Percentiles rank a stretch among this genome's conserved stretches.
phyloP scores from a whole-genome alignment of 805 yeast species.

The Clavispora carvajalis region DNA sequence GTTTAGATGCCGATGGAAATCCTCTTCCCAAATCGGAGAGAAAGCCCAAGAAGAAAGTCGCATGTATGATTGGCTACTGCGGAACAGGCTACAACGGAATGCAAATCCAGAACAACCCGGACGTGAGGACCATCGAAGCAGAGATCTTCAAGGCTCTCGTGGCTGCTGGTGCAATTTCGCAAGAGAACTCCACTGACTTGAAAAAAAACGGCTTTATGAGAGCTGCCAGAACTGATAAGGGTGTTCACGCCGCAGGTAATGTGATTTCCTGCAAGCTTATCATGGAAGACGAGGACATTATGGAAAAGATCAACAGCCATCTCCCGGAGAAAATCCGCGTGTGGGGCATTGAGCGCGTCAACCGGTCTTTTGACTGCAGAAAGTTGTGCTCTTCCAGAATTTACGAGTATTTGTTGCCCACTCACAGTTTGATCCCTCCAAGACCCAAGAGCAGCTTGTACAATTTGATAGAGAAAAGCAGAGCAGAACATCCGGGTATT shows the following conservation, averaged over 20 bases:
- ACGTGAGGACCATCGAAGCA: constrained; percentile 83
- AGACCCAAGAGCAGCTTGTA: constrained; percentile 67
- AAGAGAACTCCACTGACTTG: constrained; percentile 81
- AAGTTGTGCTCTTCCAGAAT: constrained; percentile 94
- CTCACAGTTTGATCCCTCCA: constrained; percentile 88
- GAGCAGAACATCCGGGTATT: constrained; percentile 50
- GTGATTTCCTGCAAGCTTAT: constrained; percentile 80
- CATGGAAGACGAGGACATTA: constrained; percentile 72
- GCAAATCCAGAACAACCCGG: constrained; percentile 79
- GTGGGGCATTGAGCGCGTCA: constrained; percentile 89
- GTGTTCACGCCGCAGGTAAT: constrained; percentile 97
- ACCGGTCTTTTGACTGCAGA: constrained; percentile 89
- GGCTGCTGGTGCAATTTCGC: constrained; percentile 82
- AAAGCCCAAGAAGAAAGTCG: constrained; percentile 85
- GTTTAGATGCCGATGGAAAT: constrained; percentile 59
- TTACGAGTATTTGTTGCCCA: constrained; percentile 90
- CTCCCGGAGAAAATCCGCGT: constrained; percentile 85
- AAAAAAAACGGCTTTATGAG: constrained; percentile 84
- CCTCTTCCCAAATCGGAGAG: constrained; percentile 54
- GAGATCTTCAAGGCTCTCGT: constrained; percentile 80
- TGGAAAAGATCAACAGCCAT: constrained; percentile 62
- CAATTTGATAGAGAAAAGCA: constrained; percentile 51
- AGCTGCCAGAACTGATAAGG: constrained; percentile 89
- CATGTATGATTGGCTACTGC: constrained; percentile 87
- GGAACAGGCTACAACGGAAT: constrained; percentile 96